phyloP scores from a whole-genome alignment of 2,329 filamentous ascomycete species.

The Calonectria fujianensis region DNA sequence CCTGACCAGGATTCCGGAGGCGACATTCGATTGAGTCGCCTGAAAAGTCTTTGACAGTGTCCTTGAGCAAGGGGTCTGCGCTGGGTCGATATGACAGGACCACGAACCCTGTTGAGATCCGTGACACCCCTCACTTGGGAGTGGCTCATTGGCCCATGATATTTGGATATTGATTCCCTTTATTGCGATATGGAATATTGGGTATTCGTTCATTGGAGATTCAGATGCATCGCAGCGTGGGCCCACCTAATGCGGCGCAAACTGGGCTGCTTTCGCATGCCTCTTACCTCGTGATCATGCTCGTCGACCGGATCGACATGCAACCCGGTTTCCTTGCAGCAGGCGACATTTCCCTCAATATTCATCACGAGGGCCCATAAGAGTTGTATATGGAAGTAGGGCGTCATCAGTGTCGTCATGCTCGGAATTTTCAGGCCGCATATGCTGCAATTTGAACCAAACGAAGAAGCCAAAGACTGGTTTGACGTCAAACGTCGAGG shows the following conservation, averaged over 20 bases:
- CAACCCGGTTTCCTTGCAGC: slow-evolving; percentile 26
- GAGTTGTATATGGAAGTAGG: slow-evolving; percentile 2
- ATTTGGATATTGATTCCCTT: slow-evolving; percentile 30
- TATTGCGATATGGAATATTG: slow-evolving; percentile 4
- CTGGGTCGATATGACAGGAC: slow-evolving; percentile 41
- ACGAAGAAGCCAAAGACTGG: neutral
- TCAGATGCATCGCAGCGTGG: slow-evolving; percentile 20
- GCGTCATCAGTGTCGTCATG: slow-evolving; percentile 10
- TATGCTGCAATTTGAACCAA: slow-evolving; percentile 6
- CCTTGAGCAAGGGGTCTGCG: slow-evolving; percentile 42
- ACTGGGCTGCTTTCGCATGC: slow-evolving; percentile 37
- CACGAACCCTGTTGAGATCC: slow-evolving; percentile 52
- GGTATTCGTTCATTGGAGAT: slow-evolving; percentile 23
- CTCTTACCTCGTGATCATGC: slow-evolving; percentile 35
- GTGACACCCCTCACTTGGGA: slow-evolving; percentile 45
- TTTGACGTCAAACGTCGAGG: neutral
- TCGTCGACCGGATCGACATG: slow-evolving; percentile 22
- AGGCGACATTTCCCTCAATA: slow-evolving; percentile 23
- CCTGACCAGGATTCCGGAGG: neutral
- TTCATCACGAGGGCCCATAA: slow-evolving; percentile 31
- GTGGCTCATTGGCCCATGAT: slow-evolving; percentile 25
- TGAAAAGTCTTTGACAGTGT: slow-evolving; percentile 32
- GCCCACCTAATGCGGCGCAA: slow-evolving; percentile 33
- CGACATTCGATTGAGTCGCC: neutral
- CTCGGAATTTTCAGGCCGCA: slow-evolving; percentile 9